Conservation (phyloP, 768 basidiomycete species). For the Tricholoma hemisulphureum region DNA sequence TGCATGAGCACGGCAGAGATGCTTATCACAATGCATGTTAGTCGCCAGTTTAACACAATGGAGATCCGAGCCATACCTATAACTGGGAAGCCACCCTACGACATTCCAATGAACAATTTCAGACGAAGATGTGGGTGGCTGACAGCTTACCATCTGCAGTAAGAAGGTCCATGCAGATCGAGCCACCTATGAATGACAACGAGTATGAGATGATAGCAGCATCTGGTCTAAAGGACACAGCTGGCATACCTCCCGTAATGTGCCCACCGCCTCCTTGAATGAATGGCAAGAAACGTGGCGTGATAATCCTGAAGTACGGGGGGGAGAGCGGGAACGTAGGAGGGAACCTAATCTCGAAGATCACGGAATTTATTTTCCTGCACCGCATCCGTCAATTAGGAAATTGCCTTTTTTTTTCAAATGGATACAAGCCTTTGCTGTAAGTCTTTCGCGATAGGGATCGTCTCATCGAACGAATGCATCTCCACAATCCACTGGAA, state of each 20-base stretch:
- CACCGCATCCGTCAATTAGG: background rate
- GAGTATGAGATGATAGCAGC: background rate
- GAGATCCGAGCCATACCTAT: conserved; percentile 41
- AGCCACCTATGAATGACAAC: conserved; percentile 50
- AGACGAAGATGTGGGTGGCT: background rate
- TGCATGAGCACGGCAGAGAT: conserved; percentile 57
- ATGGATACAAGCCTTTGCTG: conserved; percentile 38
- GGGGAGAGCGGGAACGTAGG: conserved; percentile 64
- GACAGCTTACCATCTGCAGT: conserved; percentile 53
- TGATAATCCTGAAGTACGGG: conserved; percentile 75
- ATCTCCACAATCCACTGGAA: conserved; percentile 76
- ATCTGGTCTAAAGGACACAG: background rate
- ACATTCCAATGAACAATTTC: background rate
- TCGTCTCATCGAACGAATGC: conserved; percentile 61
- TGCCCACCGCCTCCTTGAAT: conserved; percentile 70
- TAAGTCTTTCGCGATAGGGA: conserved; percentile 65
- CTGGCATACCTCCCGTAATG: conserved; percentile 53
- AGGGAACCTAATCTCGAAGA: conserved; percentile 73
- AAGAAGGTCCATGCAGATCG: conserved; percentile 73
- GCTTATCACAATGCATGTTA: conserved; percentile 19
- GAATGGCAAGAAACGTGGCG: conserved; percentile 71
- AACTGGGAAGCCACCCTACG: conserved; percentile 66
- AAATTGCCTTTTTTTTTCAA: no score
- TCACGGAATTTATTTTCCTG: conserved; percentile 60
- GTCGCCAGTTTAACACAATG: background rate